Conservation (phyloP, 2,329 filamentous ascomycete species). For the Bipolaris gigantea region DNA sequence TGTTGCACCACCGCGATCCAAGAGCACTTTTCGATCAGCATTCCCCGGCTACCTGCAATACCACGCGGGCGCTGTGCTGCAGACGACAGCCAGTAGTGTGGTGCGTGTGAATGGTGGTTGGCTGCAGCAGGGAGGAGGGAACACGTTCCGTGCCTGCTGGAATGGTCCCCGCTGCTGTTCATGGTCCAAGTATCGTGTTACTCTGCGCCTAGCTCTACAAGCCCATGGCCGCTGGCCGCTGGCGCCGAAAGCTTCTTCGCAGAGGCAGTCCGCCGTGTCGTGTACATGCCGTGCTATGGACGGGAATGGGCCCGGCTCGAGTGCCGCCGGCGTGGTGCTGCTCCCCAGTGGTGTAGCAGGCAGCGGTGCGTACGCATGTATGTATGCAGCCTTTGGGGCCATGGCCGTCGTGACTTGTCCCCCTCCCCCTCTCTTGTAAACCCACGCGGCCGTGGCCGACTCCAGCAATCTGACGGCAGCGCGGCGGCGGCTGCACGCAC, state of each 20-base stretch:
- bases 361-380: no score
- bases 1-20: slow-evolving; percentile 3
- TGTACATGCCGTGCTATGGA: no score
- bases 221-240: background rate
- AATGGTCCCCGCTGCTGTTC: background rate
- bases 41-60: slow-evolving; percentile 1
- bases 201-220: no score
- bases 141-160: background rate
- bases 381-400: background rate
- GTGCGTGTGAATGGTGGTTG: background rate
- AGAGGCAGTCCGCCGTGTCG: background rate
- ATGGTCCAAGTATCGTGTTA: no score
- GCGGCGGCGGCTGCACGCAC: background rate
- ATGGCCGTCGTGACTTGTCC: background rate
- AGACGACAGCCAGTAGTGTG: slow-evolving; percentile 1
- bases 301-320: background rate
- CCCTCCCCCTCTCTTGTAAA: background rate
- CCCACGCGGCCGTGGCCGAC: background rate
- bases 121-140: slow-evolving; percentile 3
- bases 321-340: background rate
- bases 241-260: slow-evolving; percentile 1
- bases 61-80: background rate
- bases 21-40: slow-evolving; percentile 7
- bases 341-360: no score
- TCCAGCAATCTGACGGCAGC: background rate